Evolutionary conservation across 768 basidiomycete species (phyloP), one percentile per base, ranked within the genome.

Genomic region (Daedaleopsis sinensis): DNA sequence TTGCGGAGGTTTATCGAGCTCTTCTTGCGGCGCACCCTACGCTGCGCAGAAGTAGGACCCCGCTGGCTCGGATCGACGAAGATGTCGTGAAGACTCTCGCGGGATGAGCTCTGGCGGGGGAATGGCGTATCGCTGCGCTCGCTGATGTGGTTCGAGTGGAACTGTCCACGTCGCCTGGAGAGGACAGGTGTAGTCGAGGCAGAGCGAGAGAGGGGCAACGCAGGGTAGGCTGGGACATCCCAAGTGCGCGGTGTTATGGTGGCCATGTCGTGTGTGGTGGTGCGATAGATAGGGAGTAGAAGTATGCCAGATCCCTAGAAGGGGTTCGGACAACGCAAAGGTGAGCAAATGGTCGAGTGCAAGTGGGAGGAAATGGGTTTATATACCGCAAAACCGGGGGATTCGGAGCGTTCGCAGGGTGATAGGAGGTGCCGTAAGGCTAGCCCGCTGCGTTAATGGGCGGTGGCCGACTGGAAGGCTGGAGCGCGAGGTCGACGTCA

Each of bases 1-100:
- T 69, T 64, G 9, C 67, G 65, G n/a, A 71, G 52, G 62, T 69
- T 66, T 37, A 69, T 55, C 3, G 66, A 66, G 62, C 70, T 68
- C 59, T 71, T 71, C 60, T 71, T 71, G 21, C 66, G 53, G 23
- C 66, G 67, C 16, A 71, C 62, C 12, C 68, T 67, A 39, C 65
- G 70, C 56, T 58, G 61, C 11, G 51, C 15, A 21, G n/a, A n/a
- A 16, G 11, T 6, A 21, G 47, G 12, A 12, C 47, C 6, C 11
- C 18, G 10, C 51, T 37, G 13, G n/a, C 12, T 35, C 32, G 51
- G 6, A 15, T 32, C 38, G 18, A 24, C n/a, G 38, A 19, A 7
- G 3, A 21, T 19, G 13, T 53, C 36, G 38, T n/a, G 15, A 8
- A 35, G n/a, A 11, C 37, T 42, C 35, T 53, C 52, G 37, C 38